phyloP scores from a whole-genome alignment of 768 basidiomycete genomes.

The Serpula lacrymans region DNA sequence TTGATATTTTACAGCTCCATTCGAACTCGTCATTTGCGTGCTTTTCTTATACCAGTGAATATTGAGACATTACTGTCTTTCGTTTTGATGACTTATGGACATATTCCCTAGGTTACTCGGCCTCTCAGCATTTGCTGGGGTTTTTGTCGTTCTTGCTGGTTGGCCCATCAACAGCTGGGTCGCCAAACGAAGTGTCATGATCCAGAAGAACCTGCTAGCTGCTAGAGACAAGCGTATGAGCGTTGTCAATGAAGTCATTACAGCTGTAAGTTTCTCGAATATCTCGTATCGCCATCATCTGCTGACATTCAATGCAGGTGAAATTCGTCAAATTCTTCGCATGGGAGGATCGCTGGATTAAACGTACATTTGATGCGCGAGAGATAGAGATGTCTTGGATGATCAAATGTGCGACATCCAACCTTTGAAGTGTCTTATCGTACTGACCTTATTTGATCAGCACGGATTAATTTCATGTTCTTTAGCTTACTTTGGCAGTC shows the following conservation, averaged over 20 bases:
- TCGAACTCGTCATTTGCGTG: slow-evolving; percentile 67
- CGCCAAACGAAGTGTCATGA: slow-evolving; percentile 34
- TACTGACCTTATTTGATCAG: slow-evolving; percentile 11
- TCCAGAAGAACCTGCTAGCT: slow-evolving; percentile 28
- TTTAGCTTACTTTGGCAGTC: slow-evolving; percentile 48
- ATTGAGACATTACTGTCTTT: not conserved
- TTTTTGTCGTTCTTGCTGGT: slow-evolving; percentile 36
- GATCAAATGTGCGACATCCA: slow-evolving; percentile 49
- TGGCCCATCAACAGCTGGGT: slow-evolving; percentile 40
- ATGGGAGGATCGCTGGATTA: slow-evolving; percentile 43
- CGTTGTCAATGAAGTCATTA: slow-evolving; percentile 43
- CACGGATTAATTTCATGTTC: slow-evolving; percentile 38
- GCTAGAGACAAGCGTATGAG: slow-evolving; percentile 42
- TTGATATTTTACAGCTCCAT: slow-evolving; percentile 44
- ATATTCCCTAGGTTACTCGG: slow-evolving; percentile 36
- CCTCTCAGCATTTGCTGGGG: slow-evolving; percentile 43
- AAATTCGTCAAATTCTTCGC: slow-evolving; percentile 44
- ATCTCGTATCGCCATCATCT: not conserved
- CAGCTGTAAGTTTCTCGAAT: slow-evolving; percentile 27
- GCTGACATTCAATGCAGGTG: slow-evolving; percentile 1
- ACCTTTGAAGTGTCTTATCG: not conserved
- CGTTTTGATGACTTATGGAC: not conserved
- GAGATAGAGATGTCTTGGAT: slow-evolving; percentile 74
- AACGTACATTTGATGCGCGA: slow-evolving; percentile 44
- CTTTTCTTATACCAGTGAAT: slow-evolving; percentile 7